Conservation (phyloP, 306 rosid genomes). For the Ammopiptanthus mongolicus region DNA sequence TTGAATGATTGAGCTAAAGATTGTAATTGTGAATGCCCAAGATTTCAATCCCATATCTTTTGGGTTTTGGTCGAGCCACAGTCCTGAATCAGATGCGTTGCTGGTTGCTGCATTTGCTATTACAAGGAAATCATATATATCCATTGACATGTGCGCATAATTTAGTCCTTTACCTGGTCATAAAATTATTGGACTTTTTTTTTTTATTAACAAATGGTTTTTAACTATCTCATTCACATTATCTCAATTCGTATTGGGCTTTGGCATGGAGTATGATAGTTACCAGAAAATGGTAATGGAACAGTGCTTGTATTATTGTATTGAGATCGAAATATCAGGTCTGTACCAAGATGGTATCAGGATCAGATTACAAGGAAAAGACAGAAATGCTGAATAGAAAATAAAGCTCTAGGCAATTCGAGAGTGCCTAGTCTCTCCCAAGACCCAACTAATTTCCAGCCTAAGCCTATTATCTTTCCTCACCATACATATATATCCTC, state of each 20-base stretch:
- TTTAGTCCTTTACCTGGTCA: neutral
- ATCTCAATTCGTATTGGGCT: neutral
- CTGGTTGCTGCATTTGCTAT: neutral
- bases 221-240: neutral
- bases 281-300: no score
- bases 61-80: neutral
- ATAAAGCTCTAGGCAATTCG: no score
- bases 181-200: neutral
- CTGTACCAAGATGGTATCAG: no score
- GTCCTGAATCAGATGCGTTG: neutral
- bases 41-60: conserved; percentile 7
- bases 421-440: no score
- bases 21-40: neutral
- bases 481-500: no score
- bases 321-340: no score
- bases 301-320: no score
- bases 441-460: no score
- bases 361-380: no score
- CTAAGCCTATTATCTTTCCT: no score
- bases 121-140: neutral
- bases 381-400: no score
- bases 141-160: neutral
- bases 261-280: neutral
- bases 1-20: neutral
- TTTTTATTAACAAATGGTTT: neutral